Base-by-base conservation (phyloP, 2,329 filamentous ascomycete species). In the Calonectria pauciramosa region DNA sequence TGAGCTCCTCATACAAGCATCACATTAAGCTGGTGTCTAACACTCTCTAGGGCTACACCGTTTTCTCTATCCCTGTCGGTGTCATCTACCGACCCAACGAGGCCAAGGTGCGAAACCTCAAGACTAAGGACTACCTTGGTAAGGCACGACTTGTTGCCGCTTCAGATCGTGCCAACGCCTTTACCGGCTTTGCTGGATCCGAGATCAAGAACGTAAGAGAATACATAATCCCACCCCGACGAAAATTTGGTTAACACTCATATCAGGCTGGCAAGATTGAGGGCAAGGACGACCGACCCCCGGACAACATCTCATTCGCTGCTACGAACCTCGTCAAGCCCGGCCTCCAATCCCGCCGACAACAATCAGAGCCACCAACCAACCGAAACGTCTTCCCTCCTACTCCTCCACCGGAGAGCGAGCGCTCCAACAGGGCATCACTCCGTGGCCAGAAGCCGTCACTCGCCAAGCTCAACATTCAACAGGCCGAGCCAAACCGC, bases 11-110 rank as follows among this genome's bases (percentile, higher is more conserved):
- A 14, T 36, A 41, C 28, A 11, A 47, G 3, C 11, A 26, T 34
- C 14, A 18, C 26, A 1, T 41, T 28, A 4, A 18, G 9, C n/a
- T 10, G 3, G 20, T 23, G 28, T 64, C 81, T 88, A 74, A 87
- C 77, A 71, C 51, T 18, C 70, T 44, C 3, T 75, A 98, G 94
- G 97, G 96, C 60, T 99, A 99, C 83, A 99, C 97, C 0, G 97
- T 99, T 52, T 99, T 99, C 87, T 99, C 96, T 0, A 99, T 99
- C 68, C 97, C 97, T 0, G 96, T 99, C 16, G 97, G 97, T 30
- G 95, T 98, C 38, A 91, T 99, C 20, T 99, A 99, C 86, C 91
- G 97, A 73, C 97, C 97, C 28, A 99, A 98, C 83, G 96, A 98
- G 82, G 96, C 97, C 77, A 99, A 99, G 86, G 97, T 99, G 79